phyloP scores from a whole-genome alignment of 1,139 yeast species.

The Pichia inconspicua region DNA sequence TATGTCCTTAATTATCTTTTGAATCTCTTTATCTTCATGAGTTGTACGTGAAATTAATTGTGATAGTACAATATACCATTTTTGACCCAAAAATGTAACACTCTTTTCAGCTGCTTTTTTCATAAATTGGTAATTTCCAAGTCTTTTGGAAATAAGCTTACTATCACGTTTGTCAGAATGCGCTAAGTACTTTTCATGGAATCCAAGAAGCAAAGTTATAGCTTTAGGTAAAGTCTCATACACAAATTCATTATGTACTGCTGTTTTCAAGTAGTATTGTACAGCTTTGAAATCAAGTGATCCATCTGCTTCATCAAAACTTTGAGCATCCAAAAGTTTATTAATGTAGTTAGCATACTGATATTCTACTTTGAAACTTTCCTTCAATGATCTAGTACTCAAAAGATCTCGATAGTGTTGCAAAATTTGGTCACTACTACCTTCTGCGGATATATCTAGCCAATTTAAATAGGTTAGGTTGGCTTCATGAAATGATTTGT shows the following conservation, averaged over 20 bases:
- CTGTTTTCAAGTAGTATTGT: slow-evolving; percentile 55
- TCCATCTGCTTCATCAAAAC: slow-evolving; percentile 37
- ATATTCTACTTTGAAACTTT: slow-evolving; percentile 35
- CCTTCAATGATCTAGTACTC: slow-evolving; percentile 45
- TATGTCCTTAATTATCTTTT: slow-evolving; percentile 47
- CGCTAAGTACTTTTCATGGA: slow-evolving; percentile 41
- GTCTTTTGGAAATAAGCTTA: slow-evolving; percentile 8
- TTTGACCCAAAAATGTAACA: slow-evolving; percentile 47
- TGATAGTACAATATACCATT: slow-evolving; percentile 81
- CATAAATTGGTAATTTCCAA: slow-evolving; percentile 7
- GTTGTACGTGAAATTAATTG: slow-evolving; percentile 76
- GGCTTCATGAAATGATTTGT: slow-evolving; percentile 37
- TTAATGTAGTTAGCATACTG: slow-evolving; percentile 68
- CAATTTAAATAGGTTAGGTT: slow-evolving; percentile 80
- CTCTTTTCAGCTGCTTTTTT: slow-evolving; percentile 14
- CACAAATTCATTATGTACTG: slow-evolving; percentile 34
- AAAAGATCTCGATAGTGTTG: slow-evolving; percentile 60
- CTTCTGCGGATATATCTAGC: slow-evolving; percentile 82
- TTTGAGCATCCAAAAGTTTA: slow-evolving; percentile 58
- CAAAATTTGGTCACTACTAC: slow-evolving; percentile 67
- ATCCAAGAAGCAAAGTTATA: slow-evolving; percentile 87
- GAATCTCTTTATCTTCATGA: slow-evolving; percentile 54
- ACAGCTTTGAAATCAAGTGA: slow-evolving; percentile 61
- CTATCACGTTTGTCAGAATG: slow-evolving; percentile 46
- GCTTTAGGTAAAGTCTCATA: slow-evolving; percentile 87